Conservation (phyloP, 768 basidiomycete genomes). For the Crucibulum laeve region DNA sequence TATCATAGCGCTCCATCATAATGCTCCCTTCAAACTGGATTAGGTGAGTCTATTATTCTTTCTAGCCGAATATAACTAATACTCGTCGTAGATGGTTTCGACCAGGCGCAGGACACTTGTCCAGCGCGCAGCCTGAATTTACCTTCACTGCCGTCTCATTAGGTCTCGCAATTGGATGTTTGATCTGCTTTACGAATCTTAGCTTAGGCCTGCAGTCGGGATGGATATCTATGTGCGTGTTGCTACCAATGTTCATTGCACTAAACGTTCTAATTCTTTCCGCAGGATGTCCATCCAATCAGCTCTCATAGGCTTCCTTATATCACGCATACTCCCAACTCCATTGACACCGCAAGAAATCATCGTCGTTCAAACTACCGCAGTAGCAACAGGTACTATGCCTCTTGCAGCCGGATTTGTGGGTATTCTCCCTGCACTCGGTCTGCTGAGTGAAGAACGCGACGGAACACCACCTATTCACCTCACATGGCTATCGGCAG, state of each 20-base stretch:
- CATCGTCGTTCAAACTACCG: conserved; percentile 91
- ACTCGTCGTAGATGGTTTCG: neutral
- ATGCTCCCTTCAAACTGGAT: too few relatives aligned
- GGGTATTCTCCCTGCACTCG: conserved; percentile 88
- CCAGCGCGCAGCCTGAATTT: conserved; percentile 33
- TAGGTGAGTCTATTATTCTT: neutral
- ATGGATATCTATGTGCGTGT: conserved; percentile 79
- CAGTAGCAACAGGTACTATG: conserved; percentile 91
- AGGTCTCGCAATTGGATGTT: conserved; percentile 79
- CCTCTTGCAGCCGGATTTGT: conserved; percentile 85
- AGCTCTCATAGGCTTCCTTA: conserved; percentile 84
- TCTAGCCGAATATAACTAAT: neutral
- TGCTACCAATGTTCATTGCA: neutral
- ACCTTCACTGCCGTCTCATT: conserved; percentile 59
- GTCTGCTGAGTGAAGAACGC: conserved; percentile 63
- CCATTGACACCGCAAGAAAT: conserved; percentile 90
- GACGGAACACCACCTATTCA: conserved; percentile 78
- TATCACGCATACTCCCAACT: conserved; percentile 68
- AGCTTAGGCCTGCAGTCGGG: conserved; percentile 86
- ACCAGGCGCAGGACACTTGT: conserved; percentile 2
- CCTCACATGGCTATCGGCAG: conserved; percentile 67
- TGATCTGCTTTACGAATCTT: conserved; percentile 90
- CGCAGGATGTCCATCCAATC: conserved; percentile 93
- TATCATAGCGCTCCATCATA: too few relatives aligned
- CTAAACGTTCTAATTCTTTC: neutral